A percentile compares a stretch with the other conserved stretches of the same genome.
These are phyloP conservation scores for Botrytis fabae DNA, from an alignment of 2,329 filamentous ascomycete genomes.

Conservation along the genomic window DNA sequence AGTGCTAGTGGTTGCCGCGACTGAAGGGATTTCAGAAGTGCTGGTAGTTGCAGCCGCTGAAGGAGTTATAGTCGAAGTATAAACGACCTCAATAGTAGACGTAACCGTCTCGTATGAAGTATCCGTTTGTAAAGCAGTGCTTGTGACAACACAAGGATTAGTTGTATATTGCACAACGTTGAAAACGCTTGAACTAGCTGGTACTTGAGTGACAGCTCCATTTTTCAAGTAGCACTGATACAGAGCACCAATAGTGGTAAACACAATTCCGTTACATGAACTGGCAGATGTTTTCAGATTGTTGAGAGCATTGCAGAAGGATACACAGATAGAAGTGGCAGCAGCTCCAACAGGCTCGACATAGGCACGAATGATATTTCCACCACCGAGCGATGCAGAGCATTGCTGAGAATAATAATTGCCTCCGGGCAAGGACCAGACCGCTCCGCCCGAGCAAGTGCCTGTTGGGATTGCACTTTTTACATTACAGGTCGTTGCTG, in stretches of 20 bases:
- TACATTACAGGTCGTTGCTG: background rate
- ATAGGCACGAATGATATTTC: background rate
- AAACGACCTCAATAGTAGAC: background rate
- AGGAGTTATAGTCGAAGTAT: slow-evolving; percentile 2
- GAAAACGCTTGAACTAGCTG: background rate
- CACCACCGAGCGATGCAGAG: background rate
- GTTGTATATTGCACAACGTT: background rate
- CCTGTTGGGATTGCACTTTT: background rate
- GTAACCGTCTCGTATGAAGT: background rate
- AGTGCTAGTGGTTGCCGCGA: background rate
- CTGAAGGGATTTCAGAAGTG: background rate
- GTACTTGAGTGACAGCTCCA: background rate
- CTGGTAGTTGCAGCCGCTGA: background rate
- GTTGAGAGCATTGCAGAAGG: background rate
- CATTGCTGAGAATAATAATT: slow-evolving; percentile 12
- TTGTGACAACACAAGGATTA: background rate
- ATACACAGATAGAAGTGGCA: background rate
- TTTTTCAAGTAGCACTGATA: background rate
- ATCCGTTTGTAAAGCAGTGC: background rate
- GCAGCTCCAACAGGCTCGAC: background rate
- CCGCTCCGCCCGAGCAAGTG: background rate
- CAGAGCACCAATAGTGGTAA: background rate
- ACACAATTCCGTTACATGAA: slow-evolving; percentile 9
- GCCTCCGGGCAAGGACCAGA: background rate
- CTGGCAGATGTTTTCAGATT: background rate